phyloP scores from a whole-genome alignment of 495 filamentous ascomycete genomes.

The Penicillium riverlandense region DNA sequence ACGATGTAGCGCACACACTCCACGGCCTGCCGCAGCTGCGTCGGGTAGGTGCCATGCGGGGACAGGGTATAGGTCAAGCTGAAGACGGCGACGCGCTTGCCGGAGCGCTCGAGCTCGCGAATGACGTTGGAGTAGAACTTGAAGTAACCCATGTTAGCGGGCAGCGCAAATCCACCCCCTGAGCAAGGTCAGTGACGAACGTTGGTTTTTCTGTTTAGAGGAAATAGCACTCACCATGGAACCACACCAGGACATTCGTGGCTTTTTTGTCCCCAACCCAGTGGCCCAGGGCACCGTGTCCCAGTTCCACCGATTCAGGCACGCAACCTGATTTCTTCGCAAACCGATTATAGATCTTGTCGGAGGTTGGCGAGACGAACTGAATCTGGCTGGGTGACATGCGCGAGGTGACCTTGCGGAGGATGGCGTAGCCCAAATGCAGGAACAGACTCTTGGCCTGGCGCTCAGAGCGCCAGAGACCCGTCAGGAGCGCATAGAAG shows the following conservation, averaged over 20 bases:
- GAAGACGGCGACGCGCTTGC: constrained; percentile 43
- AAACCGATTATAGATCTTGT: constrained; percentile 41
- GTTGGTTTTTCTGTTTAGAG: not conserved
- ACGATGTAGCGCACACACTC: constrained; percentile 46
- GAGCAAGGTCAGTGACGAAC: not conserved
- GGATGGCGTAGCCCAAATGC: constrained; percentile 32
- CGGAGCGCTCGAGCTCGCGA: constrained; percentile 17
- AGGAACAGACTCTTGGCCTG: constrained; percentile 27
- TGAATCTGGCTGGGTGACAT: constrained; percentile 28
- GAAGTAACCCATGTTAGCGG: constrained; percentile 44
- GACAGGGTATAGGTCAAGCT: constrained; percentile 53
- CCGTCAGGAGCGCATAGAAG: constrained; percentile 25
- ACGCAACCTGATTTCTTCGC: constrained; percentile 33
- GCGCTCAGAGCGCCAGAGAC: constrained; percentile 25
- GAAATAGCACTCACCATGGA: constrained; percentile 39
- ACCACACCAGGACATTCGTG: constrained; percentile 50
- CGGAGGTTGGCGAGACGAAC: constrained; percentile 31
- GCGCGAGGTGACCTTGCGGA: constrained; percentile 26
- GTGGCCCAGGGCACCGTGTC: constrained; percentile 47
- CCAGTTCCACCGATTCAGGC: constrained; percentile 42
- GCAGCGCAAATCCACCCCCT: constrained; percentile 55
- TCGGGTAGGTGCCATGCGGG: constrained; percentile 49
- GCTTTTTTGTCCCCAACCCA: constrained; percentile 52
- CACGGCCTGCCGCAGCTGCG: constrained; percentile 52
- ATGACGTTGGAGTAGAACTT: constrained; percentile 44